phyloP scores from a whole-genome alignment of 345 rosid genomes.

The Microthlaspi erraticum region DNA sequence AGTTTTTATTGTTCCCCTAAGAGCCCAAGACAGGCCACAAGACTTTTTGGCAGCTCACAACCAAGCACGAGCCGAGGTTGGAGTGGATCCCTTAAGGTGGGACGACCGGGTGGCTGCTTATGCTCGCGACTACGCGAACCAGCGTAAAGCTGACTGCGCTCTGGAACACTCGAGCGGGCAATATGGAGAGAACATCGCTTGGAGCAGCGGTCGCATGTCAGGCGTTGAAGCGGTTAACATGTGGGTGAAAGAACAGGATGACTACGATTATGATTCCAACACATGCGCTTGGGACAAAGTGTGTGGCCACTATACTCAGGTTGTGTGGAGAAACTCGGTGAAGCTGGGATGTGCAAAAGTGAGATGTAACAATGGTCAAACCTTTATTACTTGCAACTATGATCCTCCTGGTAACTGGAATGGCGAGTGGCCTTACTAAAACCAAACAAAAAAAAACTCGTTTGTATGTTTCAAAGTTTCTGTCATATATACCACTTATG shows the following conservation, averaged over 20 bases:
- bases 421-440: conserved; percentile 53
- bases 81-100: conserved; percentile 56
- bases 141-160: conserved; percentile 48
- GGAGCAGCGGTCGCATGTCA: conserved; percentile 48
- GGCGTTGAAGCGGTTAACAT: conserved; percentile 53
- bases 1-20: conserved; percentile 21
- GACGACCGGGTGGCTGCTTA: conserved; percentile 51
- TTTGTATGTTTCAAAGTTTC: conserved; percentile 13
- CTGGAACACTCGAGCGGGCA: conserved; percentile 53
- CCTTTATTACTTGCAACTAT: conserved; percentile 65
- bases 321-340: conserved; percentile 63
- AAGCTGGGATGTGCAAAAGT: conserved; percentile 72
- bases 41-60: conserved; percentile 60
- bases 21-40: conserved; percentile 50
- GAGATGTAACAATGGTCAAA: conserved; percentile 53
- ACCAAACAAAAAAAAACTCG: not conserved
- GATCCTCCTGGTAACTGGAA: conserved; percentile 57
- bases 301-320: conserved; percentile 77
- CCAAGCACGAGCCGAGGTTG: conserved; percentile 51
- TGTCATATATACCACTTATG: not conserved
- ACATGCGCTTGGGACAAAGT: conserved; percentile 45
- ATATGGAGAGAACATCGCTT: conserved; percentile 68
- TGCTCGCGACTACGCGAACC: conserved; percentile 50
- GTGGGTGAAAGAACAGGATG: conserved; percentile 59
- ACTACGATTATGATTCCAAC: conserved; percentile 56